Evolutionary conservation across 2,329 filamentous ascomycete genomes (phyloP), one percentile per base, ranked within the genome.

Genomic region (Monilinia vaccinii-corymbosi): DNA sequence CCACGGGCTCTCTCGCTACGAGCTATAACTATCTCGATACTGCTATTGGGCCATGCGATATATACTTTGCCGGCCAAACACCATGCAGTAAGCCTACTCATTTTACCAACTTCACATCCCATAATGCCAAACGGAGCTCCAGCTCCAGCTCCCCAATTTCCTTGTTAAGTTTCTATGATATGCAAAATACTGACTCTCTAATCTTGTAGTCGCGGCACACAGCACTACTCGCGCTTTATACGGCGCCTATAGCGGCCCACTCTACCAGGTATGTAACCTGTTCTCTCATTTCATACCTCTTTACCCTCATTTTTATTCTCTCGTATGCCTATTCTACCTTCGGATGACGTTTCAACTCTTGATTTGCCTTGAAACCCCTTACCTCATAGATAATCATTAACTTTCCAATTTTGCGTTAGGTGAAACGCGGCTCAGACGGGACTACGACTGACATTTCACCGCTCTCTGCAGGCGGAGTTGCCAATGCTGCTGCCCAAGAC

Each of bases 221-320:
- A 81, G 81, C 69, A 86, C 82, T n/a, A 86, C 83, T 60, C 79
- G 84, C 4, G 81, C 83, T 18, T 71, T 87, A 8, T 86, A 85
- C 71, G 77, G 71, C 65, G 66, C 75, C 56, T 86, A 73, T 72
- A 74, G 56, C 9, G 80, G 81, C 4, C 55, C 79, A 0, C 78
- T 86, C 1, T 86, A 87, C 70, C 81, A 86, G 64, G 51, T 55
- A 23, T 9, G 40, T 42, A 32, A 11, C 42, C 3, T 25, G 16
- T 6, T 31, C 4, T n/a, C 42, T 14, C 7, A 21, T 8, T 31
- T n/a, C n/a, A n/a, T n/a, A n/a, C n/a, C n/a, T 44, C 8, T 21
- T 21, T 21, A 34, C 32, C 10, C 32, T 3, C 10, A 34, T 34
- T 11, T 34, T 14, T 36, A 6, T 36, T 36, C 2, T 36, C 4